phyloP scores from a whole-genome alignment of 2,329 filamentous ascomycete species.

The Sclerotinia nivalis region DNA sequence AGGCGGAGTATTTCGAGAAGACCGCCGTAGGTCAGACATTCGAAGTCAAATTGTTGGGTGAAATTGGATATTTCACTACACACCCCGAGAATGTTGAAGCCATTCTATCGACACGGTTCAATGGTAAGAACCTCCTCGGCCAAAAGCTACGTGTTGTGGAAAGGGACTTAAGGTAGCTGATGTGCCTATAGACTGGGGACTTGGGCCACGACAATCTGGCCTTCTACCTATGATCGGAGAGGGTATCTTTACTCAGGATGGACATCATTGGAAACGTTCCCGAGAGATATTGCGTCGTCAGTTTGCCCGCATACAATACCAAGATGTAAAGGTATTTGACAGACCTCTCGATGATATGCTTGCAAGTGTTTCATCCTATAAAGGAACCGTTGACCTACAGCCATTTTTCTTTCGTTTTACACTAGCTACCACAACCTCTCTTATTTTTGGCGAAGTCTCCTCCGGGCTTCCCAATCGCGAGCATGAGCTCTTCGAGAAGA shows the following conservation, averaged over 20 bases:
- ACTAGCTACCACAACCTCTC: conserved; percentile 55
- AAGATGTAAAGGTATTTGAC: conserved; percentile 25
- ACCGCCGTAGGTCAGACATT: not conserved
- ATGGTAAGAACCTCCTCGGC: not conserved
- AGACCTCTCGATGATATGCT: conserved; percentile 27
- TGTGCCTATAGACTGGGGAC: not conserved
- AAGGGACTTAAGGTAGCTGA: too few species aligned
- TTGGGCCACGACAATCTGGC: not conserved
- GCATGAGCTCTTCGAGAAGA: not conserved
- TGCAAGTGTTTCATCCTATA: not conserved
- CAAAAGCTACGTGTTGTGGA: too few species aligned
- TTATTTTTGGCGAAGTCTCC: conserved; percentile 53
- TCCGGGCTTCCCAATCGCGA: not conserved
- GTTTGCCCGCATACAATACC: conserved; percentile 18
- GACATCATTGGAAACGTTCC: not conserved
- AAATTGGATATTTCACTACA: not conserved
- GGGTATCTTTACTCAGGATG: conserved; percentile 20
- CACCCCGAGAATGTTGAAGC: not conserved
- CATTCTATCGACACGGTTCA: not conserved
- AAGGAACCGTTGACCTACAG: conserved; percentile 40
- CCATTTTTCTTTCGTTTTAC: conserved; percentile 52
- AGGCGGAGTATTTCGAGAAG: not conserved
- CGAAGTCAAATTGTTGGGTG: not conserved
- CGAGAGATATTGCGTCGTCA: conserved; percentile 4
- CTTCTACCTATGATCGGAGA: not conserved